phyloP scores from a whole-genome alignment of 257 asterid species.

The Salvia hispanica region DNA sequence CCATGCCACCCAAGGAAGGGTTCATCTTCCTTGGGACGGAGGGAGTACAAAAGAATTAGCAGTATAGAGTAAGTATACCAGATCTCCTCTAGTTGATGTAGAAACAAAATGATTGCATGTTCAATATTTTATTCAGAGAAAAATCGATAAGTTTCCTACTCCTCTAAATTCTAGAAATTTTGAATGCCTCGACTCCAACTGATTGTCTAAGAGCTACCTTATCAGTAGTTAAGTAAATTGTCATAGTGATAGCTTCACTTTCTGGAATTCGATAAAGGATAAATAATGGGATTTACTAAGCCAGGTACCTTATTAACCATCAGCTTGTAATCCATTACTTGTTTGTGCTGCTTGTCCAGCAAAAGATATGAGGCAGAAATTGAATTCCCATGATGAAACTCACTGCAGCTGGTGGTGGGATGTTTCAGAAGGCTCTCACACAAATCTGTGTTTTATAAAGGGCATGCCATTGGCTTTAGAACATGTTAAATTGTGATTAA shows the following conservation, averaged over 20 bases:
- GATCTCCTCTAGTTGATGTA: slow-evolving; percentile 14
- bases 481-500: slow-evolving; percentile 32
- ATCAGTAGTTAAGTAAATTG: slow-evolving; percentile 17
- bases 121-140: slow-evolving; percentile 21
- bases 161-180: not conserved
- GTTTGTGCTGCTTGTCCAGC: no score
- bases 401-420: slow-evolving; percentile 70
- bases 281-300: slow-evolving; percentile 2
- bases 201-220: slow-evolving; percentile 12
- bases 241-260: not conserved
- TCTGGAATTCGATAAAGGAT: slow-evolving; percentile 16
- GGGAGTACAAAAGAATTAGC: slow-evolving; percentile 73
- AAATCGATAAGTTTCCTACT: slow-evolving; percentile 23
- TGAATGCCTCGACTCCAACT: not conserved
- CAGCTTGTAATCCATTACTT: no score
- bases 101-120: slow-evolving; percentile 6
- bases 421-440: slow-evolving; percentile 27
- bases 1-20: no score
- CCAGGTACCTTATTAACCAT: not conserved
- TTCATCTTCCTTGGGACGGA: no score
- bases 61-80: slow-evolving; percentile 62
- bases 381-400: slow-evolving; percentile 55
- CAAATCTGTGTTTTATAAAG: slow-evolving; percentile 17
- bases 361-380: slow-evolving; percentile 72
- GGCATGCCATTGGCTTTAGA: slow-evolving; percentile 32